Evolutionary conservation across 2,329 filamentous ascomycete species (phyloP).

Genomic region (Fusarium palustre): DNA sequence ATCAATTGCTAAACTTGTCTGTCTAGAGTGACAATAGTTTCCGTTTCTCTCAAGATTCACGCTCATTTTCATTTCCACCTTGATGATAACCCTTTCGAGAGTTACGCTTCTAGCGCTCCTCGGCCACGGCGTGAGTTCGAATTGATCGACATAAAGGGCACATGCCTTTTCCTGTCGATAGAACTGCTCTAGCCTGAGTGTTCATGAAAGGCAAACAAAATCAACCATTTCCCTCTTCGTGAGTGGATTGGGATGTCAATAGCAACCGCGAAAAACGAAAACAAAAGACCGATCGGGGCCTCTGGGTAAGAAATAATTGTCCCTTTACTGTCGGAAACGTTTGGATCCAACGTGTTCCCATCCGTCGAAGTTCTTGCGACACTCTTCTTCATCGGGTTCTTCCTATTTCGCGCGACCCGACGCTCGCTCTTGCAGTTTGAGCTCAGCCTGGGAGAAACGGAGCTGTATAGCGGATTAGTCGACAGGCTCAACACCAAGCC

Average conservation of each 20-base stretch:
- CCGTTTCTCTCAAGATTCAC: not conserved
- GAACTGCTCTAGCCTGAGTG: not conserved
- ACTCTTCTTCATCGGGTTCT: constrained; percentile 24
- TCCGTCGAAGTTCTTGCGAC: not conserved
- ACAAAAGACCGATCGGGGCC: not conserved
- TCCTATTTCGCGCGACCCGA: not conserved
- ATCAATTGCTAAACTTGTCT: constrained; percentile 8
- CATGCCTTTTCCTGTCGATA: not conserved
- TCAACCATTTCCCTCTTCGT: not conserved
- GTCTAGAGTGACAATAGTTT: not conserved
- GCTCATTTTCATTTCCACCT: not conserved
- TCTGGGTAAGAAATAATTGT: not conserved
- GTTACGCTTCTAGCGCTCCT: constrained; percentile 47
- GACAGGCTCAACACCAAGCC: not conserved
- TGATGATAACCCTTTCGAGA: constrained; percentile 25
- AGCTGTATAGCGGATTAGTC: constrained; percentile 12
- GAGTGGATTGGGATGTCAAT: not conserved
- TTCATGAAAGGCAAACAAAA: not conserved
- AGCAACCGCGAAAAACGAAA: not conserved
- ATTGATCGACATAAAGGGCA: constrained; percentile 16
- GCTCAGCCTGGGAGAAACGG: constrained; percentile 35
- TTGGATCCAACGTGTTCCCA: not conserved
- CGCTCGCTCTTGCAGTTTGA: constrained; percentile 33
- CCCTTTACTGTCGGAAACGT: not conserved
- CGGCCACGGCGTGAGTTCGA: constrained; percentile 25